Base-by-base conservation (phyloP, 2,329 filamentous ascomycete species). In the Corynespora cassiicola region DNA sequence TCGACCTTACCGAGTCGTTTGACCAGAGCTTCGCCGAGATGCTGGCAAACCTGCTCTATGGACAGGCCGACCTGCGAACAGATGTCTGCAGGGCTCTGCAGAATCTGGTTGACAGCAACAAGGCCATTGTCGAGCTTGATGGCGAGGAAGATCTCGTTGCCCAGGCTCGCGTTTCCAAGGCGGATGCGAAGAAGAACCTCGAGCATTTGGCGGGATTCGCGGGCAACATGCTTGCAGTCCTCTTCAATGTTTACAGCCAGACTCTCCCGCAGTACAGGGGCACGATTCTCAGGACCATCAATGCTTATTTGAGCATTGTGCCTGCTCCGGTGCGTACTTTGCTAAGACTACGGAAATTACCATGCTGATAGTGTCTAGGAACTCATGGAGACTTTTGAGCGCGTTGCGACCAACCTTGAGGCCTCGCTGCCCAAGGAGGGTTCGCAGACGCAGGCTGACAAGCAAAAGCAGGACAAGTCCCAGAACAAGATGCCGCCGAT, bases 181-280 rank as follows among this genome's bases (percentile, higher is more conserved):
- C 76, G 4, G 77, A 84, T 24, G 92, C 94, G 0, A 75, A 83
- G 65, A 85, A 85, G 69, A 96, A 96, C 62, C 73, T 97, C 24
- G 75, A 82, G n/a, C 86, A 95, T 64, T 76, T 99, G 9, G 84
- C 88, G 11, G 75, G 75, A 1, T 91, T 94, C 61, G 80, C 92
- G 1, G 86, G 86, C 45, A 97, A 97, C 58, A 81, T 99, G 71
- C 81, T 99, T 26, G 91, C 94, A 6, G 92, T 97, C 1, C 75
- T 99, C n/a, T 97, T 99, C 78, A 99, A 99, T 64, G 92, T 99
- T 28, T 99, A 99, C 73, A 96, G 88, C 50, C 88, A 96, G 68
- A 99, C 94, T 1, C 78, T 99, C 17, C 92, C 94, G 2, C 90
- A 96, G 61, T 94, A 89, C 60, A 82, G 94, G 54, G 91, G 90